A percentile compares a stretch with the other conserved stretches of the same genome.
These are phyloP conservation scores for Litchi chinensis DNA, from an alignment of 345 rosid genomes.

Conservation along the genomic window DNA sequence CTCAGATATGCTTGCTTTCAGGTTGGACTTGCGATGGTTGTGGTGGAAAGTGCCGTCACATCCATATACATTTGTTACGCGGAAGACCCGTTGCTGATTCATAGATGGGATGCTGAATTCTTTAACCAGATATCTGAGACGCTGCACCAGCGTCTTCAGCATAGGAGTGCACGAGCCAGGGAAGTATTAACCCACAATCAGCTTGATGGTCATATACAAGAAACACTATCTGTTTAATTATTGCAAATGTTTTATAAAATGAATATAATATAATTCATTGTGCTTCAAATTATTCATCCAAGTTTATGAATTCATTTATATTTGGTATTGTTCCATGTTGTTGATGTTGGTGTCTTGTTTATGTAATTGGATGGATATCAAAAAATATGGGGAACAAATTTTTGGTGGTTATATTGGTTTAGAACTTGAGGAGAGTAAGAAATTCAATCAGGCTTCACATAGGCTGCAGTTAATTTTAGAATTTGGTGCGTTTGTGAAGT, in stretches of 20 bases:
- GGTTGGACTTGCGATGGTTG: slow-evolving; percentile 95
- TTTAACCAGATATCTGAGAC: slow-evolving; percentile 72
- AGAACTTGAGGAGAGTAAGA: no score
- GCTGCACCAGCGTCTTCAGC: slow-evolving; percentile 82
- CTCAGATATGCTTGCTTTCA: slow-evolving; percentile 23
- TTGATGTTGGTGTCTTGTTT: background rate
- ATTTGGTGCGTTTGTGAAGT: no score
- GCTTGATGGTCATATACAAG: slow-evolving; percentile 36
- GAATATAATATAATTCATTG: slow-evolving; percentile 8
- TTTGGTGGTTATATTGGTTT: background rate
- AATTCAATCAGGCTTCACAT: background rate
- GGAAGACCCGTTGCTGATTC: slow-evolving; percentile 80
- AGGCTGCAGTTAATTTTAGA: background rate
- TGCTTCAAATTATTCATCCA: slow-evolving; percentile 13
- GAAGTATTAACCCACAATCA: slow-evolving; percentile 52
- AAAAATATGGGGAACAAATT: background rate
- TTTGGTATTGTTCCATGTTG: background rate
- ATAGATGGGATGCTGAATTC: slow-evolving; percentile 77
- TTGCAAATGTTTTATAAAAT: background rate
- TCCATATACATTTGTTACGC: slow-evolving; percentile 91
- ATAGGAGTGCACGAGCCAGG: slow-evolving; percentile 71
- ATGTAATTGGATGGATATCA: no score
- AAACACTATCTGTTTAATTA: slow-evolving; percentile 29
- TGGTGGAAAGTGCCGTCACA: slow-evolving; percentile 92
- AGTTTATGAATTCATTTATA: slow-evolving; percentile 16